Percentiles rank a stretch among this genome's conserved stretches.
Evolutionary conservation across 176 grass and related monocot species (phyloP).

Genomic region (Cenchrus purpureus): DNA sequence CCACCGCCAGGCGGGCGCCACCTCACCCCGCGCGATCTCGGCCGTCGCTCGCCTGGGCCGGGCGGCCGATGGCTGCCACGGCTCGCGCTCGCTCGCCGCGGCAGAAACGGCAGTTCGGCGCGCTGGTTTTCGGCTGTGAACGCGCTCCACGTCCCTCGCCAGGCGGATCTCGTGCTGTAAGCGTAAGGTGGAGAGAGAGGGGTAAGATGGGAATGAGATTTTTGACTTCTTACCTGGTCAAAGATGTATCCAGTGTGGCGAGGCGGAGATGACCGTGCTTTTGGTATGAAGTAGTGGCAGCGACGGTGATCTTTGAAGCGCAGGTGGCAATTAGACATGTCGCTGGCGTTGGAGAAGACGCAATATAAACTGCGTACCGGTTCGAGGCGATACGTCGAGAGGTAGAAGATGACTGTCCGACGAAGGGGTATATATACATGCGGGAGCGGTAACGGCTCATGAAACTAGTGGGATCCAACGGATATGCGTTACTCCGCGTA

Average conservation of each 20-base stretch:
- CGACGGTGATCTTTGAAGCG: rapidly evolving
- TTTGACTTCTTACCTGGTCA: neutral
- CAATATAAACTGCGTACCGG: rapidly evolving
- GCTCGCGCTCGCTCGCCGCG: neutral
- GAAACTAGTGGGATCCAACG: neutral
- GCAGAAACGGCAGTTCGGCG: neutral
- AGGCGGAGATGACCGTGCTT: rapidly evolving
- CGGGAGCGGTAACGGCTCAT: rapidly evolving
- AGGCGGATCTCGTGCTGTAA: neutral
- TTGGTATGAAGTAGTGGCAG: neutral
- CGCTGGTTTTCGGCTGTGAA: neutral
- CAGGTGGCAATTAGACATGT: neutral
- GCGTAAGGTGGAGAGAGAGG: too few species aligned
- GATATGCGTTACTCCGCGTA: neutral
- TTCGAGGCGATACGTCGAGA: neutral
- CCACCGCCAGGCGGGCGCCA: slow-evolving; percentile 4
- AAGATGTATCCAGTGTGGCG: rapidly evolving
- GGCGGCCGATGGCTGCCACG: slow-evolving; percentile 3
- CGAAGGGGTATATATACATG: neutral
- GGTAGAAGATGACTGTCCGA: neutral
- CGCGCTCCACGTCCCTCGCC: neutral
- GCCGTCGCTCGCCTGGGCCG: slow-evolving; percentile 1
- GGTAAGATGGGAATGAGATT: too few species aligned
- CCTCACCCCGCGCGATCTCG: neutral
- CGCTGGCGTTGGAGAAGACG: neutral